Evolutionary conservation across 2,329 filamentous ascomycete species (phyloP).

Genomic region (Aureobasidium zeae): DNA sequence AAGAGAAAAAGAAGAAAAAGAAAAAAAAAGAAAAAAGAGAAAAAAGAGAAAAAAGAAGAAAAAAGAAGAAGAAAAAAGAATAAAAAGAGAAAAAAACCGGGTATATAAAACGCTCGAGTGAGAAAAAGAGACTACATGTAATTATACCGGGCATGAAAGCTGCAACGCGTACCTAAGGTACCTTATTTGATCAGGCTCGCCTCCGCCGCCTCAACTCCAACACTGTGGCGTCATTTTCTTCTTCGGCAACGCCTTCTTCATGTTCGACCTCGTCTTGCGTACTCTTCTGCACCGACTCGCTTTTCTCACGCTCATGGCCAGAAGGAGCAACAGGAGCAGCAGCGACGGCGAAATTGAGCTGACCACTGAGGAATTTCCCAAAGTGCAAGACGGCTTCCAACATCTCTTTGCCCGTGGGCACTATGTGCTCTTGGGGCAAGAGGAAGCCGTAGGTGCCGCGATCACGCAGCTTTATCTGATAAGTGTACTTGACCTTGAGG

Average conservation of each 20-base stretch:
- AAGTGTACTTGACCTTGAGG: constrained; percentile 70
- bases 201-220: constrained; percentile 6
- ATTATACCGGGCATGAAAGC: no score
- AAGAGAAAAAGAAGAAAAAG: no score
- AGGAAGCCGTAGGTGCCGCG: constrained; percentile 92
- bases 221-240: not conserved
- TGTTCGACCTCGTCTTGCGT: not conserved
- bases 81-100: no score
- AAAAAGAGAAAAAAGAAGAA: no score
- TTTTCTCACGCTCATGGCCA: constrained; percentile 13
- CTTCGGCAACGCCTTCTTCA: not conserved
- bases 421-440: constrained; percentile 73
- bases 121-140: no score
- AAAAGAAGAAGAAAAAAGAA: no score
- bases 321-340: no score
- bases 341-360: constrained; percentile 25
- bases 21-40: no score
- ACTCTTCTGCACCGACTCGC: not conserved
- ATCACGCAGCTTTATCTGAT: constrained; percentile 89
- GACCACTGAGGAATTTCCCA: constrained; percentile 61
- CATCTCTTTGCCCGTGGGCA: constrained; percentile 82
- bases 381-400: constrained; percentile 76
- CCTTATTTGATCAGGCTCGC: not conserved
- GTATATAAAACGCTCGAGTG: no score
- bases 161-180: no score